Evolutionary conservation across 306 rosid genomes (phyloP), one percentile per base, ranked within the genome.

Genomic region (Cucumis cinereus): DNA sequence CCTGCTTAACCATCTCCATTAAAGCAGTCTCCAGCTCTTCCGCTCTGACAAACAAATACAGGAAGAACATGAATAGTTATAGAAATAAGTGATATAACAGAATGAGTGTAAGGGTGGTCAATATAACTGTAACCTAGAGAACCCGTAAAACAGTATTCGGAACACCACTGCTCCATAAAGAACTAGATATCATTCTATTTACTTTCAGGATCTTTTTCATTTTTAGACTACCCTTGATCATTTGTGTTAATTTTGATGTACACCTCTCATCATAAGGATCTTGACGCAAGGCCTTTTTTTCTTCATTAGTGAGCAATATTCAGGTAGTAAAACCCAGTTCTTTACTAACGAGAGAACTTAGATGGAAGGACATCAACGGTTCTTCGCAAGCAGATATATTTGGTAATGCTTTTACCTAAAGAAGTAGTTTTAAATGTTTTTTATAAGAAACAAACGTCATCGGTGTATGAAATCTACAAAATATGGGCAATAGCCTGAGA

Each of bases 11-110:
- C 91, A 92, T 95, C 86, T 95, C 99, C 98, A 95, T 95, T 72
- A 95, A 79, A 40, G 99, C 99, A 61, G 97, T 90, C 86, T 95
- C 99, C 82, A 95, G 87, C 84, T 95, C 99, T 88, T 95, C 99
- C 7, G 99, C 91, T 85, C 99, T 95, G 82, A 68, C 23, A 33
- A 33, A 79, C 0, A 77, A 84, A 30, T 78, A 13, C 28, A 26
- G 41, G 20, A 50, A 24, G 47, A 8, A 16, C 40, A 17, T 28
- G 15, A 4, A 8, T 19, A 8, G 30, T 49, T 28, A 19, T 50
- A 22, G 24, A 72, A 30, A 72, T 30, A 72, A 52, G 61, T 13
- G 11, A 38, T 54, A 81, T 41, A 78, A 63, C 47, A 43, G 55
- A 73, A 77, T 11, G n/a, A 58, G n/a, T 16, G 55, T n/a, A 28